Evolutionary conservation across 192 early-diverging fungal species (phyloP), one percentile per base, ranked within the genome.

Genomic region (Mortierella claussenii): DNA sequence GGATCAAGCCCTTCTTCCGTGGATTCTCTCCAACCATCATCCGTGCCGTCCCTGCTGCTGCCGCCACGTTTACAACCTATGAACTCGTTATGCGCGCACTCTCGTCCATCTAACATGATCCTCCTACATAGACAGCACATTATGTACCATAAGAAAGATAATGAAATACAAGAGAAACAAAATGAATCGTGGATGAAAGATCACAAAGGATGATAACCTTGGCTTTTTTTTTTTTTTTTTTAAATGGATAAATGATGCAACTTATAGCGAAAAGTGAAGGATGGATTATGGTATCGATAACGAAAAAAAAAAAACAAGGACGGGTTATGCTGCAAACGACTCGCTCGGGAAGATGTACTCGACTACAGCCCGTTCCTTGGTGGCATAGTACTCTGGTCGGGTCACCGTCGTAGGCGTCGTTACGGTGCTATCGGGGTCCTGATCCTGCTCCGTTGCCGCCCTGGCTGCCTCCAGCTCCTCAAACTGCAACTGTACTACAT

Each of bases 21-120:
- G 92, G 92, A 28, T 89, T 88, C 54, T 79, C 84, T 3, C 87
- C 92, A 3, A 85, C 80, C 31, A 73, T 83, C 24, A 60, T 86
- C 40, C 76, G 79, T 57, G 87, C 85, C 56, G 79, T 92, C 34
- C 92, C 92, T 26, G 92, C 92, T n/a, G 92, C 92, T 20, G 92
- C 83, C 18, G 87, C 87, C 20, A 94, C 92, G 2, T 94, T 94
- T 79, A 84, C 88, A 26, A 82, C 90, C 0, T 94, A 94, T 54
- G 92, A 94, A 60, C 69, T 92, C 44, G 73, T 73, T 17, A 86
- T 88, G 79, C 50, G 87, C 30, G 57, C 79, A 4, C 28, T 82
- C 17, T 76, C 64, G 18, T 44, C 46, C 27, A 1, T 53, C 48
- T 63, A 51, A 30, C 30, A n/a, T n/a, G n/a, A n/a, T n/a, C n/a